Evolutionary conservation across 2,329 filamentous ascomycete species (phyloP), one percentile per base, ranked within the genome.

Genomic region (Huntiella decipiens): DNA sequence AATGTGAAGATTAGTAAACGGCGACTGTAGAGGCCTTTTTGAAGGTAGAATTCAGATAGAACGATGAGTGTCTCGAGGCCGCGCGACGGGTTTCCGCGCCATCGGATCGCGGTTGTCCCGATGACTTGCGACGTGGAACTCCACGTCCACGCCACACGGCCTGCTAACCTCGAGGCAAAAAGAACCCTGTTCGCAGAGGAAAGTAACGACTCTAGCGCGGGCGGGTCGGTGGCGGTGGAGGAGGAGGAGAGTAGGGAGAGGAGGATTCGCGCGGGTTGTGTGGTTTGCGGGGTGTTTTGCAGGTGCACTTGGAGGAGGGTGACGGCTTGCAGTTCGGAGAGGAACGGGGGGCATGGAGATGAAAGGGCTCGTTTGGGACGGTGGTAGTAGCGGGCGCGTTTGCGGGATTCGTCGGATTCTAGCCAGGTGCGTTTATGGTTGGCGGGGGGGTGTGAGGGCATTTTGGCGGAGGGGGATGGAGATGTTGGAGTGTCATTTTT

Each of bases 41-140:
- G 63, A n/a, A 79, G 63, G 11, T 79, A 74, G 0, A 72, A 68
- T 2, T 66, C 64, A 3, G 74, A 78, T 10, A 79, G 60, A 4
- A 76, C 67, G 43, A 80, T 75, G 19, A 77, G 61, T 1, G 74
- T 77, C 57, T 79, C 75, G 54, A 69, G 76, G 8, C 73, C 74
- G 2, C 60, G 54, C 28, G 57, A 55, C 11, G 63, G 59, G 13
- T 63, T 64, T 6, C n/a, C 13, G 4, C 45, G 39, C 35, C 61
- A 61, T 10, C 74, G 66, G 22, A 79, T 62, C 1, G 73, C 73
- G 7, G 76, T 79, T 2, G 73, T 78, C 35, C 74, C 75, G 43
- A 79, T 72, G 38, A 79, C 68, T 46, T 70, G 66, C 2, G 64
- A 63, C 3, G 60, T 58, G 49, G 71, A 64, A 35, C 70, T 73